These are phyloP conservation scores for Ophiocordyceps camponoti-floridani DNA, from an alignment of 2,329 filamentous ascomycete genomes.

Conservation along the genomic window DNA sequence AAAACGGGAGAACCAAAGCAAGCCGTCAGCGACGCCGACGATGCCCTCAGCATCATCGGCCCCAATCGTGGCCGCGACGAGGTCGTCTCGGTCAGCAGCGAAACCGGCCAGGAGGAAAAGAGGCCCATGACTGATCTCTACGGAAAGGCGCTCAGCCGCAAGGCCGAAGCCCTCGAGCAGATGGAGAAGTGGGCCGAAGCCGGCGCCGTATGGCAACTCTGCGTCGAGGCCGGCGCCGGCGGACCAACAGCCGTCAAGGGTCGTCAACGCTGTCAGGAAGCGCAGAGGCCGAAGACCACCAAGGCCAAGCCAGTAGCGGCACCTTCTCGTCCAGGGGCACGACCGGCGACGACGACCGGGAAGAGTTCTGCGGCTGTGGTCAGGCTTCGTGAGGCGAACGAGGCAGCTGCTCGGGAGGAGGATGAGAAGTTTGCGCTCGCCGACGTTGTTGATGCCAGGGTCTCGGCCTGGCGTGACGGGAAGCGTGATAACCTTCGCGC, in stretches of 20 bases:
- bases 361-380: slow-evolving; percentile 61
- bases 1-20: slow-evolving; percentile 87
- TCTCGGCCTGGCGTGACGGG: slow-evolving; percentile 71
- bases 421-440: slow-evolving; percentile 83
- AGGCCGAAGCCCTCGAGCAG: slow-evolving; percentile 88
- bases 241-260: slow-evolving; percentile 70
- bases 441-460: slow-evolving; percentile 66
- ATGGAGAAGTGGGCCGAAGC: slow-evolving; percentile 90
- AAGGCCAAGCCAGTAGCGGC: slow-evolving; percentile 23
- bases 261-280: slow-evolving; percentile 76
- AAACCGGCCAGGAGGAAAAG: slow-evolving; percentile 35
- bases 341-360: slow-evolving; percentile 12
- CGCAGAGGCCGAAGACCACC: slow-evolving; percentile 30
- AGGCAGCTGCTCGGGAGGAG: slow-evolving; percentile 69
- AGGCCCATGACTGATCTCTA: slow-evolving; percentile 90
- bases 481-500: slow-evolving; percentile 88
- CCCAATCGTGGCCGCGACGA: slow-evolving; percentile 63
- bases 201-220: slow-evolving; percentile 58
- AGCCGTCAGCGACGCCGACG: slow-evolving; percentile 70
- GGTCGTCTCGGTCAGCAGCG: slow-evolving; percentile 48
- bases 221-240: slow-evolving; percentile 74
- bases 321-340: background rate
- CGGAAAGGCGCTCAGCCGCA: slow-evolving; percentile 82
- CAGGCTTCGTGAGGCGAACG: slow-evolving; percentile 65
- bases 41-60: slow-evolving; percentile 65